A percentile compares a stretch with the other conserved stretches of the same genome.
These are phyloP conservation scores for Cornus kousa DNA, from an alignment of 148 eudicot species.

Conservation along the genomic window DNA sequence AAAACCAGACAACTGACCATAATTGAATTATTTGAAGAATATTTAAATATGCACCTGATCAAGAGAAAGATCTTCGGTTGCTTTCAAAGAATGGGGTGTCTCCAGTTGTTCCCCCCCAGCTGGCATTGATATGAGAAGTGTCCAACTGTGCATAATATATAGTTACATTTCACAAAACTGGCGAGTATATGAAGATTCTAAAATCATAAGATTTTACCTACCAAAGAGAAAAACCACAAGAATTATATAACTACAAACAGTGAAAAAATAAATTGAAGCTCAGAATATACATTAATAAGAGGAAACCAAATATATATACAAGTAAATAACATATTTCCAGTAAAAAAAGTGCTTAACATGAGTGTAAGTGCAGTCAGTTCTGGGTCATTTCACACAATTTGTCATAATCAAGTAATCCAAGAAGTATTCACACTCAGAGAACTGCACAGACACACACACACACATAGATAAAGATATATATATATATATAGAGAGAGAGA, in stretches of 20 bases:
- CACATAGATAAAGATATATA: too few relatives aligned
- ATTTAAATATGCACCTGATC: constrained; percentile 46
- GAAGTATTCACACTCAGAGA: not conserved
- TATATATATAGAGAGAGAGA: too few relatives aligned
- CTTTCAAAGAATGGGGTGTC: constrained; percentile 63
- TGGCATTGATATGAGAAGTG: constrained; percentile 66
- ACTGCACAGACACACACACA: not conserved
- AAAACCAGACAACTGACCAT: not conserved
- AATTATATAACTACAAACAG: not conserved
- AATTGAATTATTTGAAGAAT: not conserved
- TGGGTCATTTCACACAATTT: not conserved
- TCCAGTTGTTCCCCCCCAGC: constrained; percentile 48
- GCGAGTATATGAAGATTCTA: not conserved
- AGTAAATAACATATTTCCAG: not conserved
- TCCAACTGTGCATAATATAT: constrained; percentile 65
- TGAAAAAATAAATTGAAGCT: not conserved
- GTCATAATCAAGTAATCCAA: not conserved
- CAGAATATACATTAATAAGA: not conserved
- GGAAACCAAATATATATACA: not conserved
- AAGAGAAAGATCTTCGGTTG: constrained; percentile 52
- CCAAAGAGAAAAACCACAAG: not conserved
- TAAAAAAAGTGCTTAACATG: not conserved
- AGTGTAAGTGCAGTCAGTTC: not conserved
- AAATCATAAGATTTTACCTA: not conserved
- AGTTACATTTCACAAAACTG: constrained; percentile 10